These are phyloP conservation scores for Teunomyces stri DNA, from an alignment of 805 yeast genomes.

Conservation along the genomic window DNA sequence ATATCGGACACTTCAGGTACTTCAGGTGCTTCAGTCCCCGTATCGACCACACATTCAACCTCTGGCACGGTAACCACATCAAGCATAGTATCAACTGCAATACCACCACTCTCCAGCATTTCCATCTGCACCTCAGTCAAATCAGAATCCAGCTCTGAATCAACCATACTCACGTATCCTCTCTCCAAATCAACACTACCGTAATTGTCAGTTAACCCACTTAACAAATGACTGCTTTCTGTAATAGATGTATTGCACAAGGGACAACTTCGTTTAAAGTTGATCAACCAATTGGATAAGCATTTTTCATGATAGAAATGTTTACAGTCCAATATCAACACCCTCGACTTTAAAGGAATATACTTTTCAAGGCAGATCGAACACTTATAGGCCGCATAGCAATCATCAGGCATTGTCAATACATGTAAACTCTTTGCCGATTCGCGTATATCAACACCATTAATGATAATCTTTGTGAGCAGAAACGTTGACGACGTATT, in stretches of 20 bases:
- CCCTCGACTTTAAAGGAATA: constrained; percentile 43
- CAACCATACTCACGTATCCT: background rate
- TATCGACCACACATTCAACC: background rate
- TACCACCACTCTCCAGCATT: background rate
- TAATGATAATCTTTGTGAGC: constrained; percentile 12
- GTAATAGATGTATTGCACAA: constrained; percentile 43
- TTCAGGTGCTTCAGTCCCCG: background rate
- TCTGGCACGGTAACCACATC: background rate
- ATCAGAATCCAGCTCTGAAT: constrained; percentile 2
- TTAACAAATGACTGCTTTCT: constrained; percentile 8
- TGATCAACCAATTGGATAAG: constrained; percentile 58
- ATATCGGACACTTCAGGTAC: background rate
- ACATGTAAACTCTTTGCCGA: constrained; percentile 14
- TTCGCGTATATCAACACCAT: constrained; percentile 20
- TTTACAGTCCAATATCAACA: constrained; percentile 55
- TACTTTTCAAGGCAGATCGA: constrained; percentile 59
- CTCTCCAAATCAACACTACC: constrained; percentile 18
- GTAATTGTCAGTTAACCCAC: constrained; percentile 8
- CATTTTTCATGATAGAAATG: constrained; percentile 61
- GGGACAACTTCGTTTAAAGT: constrained; percentile 55
- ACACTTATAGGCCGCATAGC: constrained; percentile 50
- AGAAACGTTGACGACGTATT: constrained; percentile 6
- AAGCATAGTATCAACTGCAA: background rate
- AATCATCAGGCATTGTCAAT: constrained; percentile 30
- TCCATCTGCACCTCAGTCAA: background rate